Evolutionary conservation across 192 early-diverging fungal genomes (phyloP), one percentile per base, ranked within the genome.

Genomic region (Rhizophagus sp.): DNA sequence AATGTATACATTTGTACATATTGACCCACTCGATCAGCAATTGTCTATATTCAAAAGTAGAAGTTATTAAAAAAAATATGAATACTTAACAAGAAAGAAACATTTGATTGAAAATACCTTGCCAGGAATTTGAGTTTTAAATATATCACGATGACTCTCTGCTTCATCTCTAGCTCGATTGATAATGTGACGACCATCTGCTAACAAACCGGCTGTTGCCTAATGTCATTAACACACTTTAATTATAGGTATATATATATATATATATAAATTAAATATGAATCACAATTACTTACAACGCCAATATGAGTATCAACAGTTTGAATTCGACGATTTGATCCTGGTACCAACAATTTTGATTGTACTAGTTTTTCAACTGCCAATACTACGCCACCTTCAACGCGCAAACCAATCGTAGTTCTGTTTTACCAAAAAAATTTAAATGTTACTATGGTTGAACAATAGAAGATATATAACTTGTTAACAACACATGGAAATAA

Each of bases 1-100:
- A 97, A 88, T 33, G 98, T 99, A 84, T 97, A 97, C n/a, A 96
- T 97, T 66, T 95, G 95, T 30, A 97, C 91, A 81, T 97, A 99
- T 86, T 94, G 90, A 19, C 94, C 96, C 79, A 97, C 87, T 73
- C 97, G 93, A 79, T 97, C 94, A 25, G 97, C 96, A 87, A 99
- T 94, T 65, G 92, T 88, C 93, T 93, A 79, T 15, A 50, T 52
- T 74, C 15, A 36, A 12, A 17, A 25, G 25, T 6, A 74, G 61
- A 74, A 74, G 12, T 78, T 22, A 70, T 41, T 11, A 30, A 15
- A 62, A 65, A 34, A 65, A 34, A 61, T 8, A 65, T 22, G 4
- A 27, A 76, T 66, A 78, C n/a, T 24, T 68, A 12, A 47, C 11
- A 47, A 2, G 44, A 12, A 79, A 62, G 65, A 47, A 19, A 68